Evolutionary conservation across 192 early-diverging fungal species (phyloP).

Genomic region (Coemansia sp.): DNA sequence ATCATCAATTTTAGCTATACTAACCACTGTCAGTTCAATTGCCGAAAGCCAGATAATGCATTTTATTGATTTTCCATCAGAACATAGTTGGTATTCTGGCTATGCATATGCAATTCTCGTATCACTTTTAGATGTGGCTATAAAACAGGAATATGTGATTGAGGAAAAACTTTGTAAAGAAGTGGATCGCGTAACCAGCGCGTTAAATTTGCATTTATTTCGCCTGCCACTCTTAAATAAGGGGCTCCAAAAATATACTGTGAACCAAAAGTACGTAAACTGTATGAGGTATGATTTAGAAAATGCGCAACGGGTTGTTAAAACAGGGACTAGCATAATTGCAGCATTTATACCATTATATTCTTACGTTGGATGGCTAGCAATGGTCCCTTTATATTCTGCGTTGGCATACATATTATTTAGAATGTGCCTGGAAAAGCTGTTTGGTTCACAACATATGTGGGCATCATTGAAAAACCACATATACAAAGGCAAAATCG

Average conservation of each 20-base stretch:
- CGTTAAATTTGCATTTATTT: slow-evolving; percentile 27
- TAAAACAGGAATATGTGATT: neutral
- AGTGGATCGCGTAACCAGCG: neutral
- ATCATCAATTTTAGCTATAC: neutral
- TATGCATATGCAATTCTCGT: neutral
- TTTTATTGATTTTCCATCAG: slow-evolving; percentile 17
- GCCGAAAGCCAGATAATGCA: neutral
- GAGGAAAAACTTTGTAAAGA: neutral
- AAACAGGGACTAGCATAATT: too few relatives aligned
- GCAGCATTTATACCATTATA: slow-evolving; percentile 17
- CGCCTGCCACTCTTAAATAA: slow-evolving; percentile 23
- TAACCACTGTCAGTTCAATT: too few relatives aligned
- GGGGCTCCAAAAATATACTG: neutral
- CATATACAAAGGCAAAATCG: neutral
- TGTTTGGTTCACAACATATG: slow-evolving; percentile 7
- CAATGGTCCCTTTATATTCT: slow-evolving; percentile 12
- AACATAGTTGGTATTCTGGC: slow-evolving; percentile 20
- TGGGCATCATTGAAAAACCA: neutral
- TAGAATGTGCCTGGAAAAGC: neutral
- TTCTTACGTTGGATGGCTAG: slow-evolving; percentile 18
- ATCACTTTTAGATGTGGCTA: neutral
- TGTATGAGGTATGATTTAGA: too few relatives aligned
- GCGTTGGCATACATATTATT: neutral
- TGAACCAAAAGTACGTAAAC: too few relatives aligned
- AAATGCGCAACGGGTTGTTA: too few relatives aligned